These are phyloP conservation scores for Saccharomyces cerevisiae DNA, from an alignment of 805 yeast genomes.

Conservation along the genomic window DNA sequence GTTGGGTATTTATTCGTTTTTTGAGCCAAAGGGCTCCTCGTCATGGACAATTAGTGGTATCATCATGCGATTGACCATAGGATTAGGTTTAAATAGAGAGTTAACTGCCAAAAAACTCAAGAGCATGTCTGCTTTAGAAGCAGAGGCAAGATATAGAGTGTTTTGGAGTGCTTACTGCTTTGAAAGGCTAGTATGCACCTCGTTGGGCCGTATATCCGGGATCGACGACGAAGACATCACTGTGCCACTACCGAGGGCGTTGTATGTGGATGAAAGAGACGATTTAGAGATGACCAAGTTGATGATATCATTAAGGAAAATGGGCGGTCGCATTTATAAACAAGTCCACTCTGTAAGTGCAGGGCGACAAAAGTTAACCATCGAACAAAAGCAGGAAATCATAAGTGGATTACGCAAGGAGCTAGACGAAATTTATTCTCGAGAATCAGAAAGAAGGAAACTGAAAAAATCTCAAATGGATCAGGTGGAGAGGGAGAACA, in stretches of 20 bases:
- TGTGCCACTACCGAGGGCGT: constrained; percentile 34
- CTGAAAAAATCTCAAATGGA: constrained; percentile 5
- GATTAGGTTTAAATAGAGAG: constrained; percentile 40
- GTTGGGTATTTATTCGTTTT: constrained; percentile 43
- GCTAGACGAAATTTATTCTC: constrained; percentile 22
- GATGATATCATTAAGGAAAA: constrained; percentile 37
- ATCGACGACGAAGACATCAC: constrained; percentile 45
- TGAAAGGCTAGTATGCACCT: constrained; percentile 41
- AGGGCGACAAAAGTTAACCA: constrained; percentile 24
- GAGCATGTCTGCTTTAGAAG: constrained; percentile 28
- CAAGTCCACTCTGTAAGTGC: constrained; percentile 40
- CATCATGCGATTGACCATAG: constrained; percentile 37
- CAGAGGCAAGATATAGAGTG: constrained; percentile 38
- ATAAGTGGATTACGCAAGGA: constrained; percentile 31
- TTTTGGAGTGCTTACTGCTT: constrained; percentile 44
- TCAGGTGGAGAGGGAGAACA: constrained; percentile 9
- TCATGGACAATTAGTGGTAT: constrained; percentile 48
- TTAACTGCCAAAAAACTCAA: constrained; percentile 24
- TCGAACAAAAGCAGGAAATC: constrained; percentile 30
- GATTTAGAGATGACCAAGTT: constrained; percentile 35
- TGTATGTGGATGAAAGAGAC: constrained; percentile 35
- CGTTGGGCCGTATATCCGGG: constrained; percentile 42
- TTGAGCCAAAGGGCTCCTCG: constrained; percentile 41
- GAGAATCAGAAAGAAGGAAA: constrained; percentile 17
- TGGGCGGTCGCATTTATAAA: constrained; percentile 41